Evolutionary conservation across 2,329 filamentous ascomycete species (phyloP), one percentile per base, ranked within the genome.

Genomic region (Hypoxylon sp.): DNA sequence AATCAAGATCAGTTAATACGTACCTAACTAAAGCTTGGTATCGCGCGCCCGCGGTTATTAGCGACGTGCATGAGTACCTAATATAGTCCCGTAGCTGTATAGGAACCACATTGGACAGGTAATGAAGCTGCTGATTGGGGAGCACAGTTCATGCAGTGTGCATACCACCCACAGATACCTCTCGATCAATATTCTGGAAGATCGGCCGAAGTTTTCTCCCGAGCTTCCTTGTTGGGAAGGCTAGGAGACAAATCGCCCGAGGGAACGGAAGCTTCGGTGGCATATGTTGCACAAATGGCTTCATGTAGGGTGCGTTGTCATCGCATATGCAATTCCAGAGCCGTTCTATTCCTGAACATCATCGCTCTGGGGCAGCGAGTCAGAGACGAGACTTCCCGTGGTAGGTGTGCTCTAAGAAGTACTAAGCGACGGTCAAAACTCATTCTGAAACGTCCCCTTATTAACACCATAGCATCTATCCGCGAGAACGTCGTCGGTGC

Each of bases 171-270:
- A 44, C 50, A 58, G n/a, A 38, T 55, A 24, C n/a, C n/a, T n/a
- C n/a, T 38, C 26, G 64, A 58, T 51, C 42, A 45, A 45, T 40
- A 49, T 67, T 69, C 58, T 67, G 59, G 67, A 69, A 69, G 32
- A 51, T 67, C 61, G 64, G 67, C 61, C 64, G 40, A 69, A 61
- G 57, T 67, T 67, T 67, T 69, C 67, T 67, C 45, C 67, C 67
- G 67, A 69, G 58, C 67, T 69, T 67, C 67, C 64, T 53, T 16
- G 33, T 63, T 61, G 33, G 64, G 67, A 67, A 69, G 53, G 40
- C 44, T 65, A 58, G 54, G 61, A 64, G 58, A 59, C 30, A 45
- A 52, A 53, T 32, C 26, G 57, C 58, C 60, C 55, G 59, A 46
- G 44, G 53, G 56, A 54, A 60, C 57, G 64, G 66, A 63, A 51